Percentiles rank a stretch among this genome's conserved stretches.
Evolutionary conservation across 805 yeast species (phyloP).

Genomic region (Lipomyces orientalis): DNA sequence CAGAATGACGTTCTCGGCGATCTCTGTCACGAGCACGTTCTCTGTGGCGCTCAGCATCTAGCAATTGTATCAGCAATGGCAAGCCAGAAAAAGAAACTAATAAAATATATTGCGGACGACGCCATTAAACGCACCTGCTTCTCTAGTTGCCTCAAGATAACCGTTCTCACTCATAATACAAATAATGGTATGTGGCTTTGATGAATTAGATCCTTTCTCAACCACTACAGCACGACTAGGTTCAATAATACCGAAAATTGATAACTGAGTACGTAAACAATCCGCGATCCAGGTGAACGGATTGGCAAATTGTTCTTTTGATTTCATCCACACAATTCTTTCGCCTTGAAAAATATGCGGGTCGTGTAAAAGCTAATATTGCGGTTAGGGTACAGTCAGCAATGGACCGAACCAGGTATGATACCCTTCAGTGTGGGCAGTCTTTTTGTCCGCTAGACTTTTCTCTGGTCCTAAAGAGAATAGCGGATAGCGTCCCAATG

Average conservation of each 20-base stretch:
- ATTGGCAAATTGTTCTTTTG: background rate
- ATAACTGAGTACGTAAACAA: background rate
- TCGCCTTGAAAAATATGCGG: background rate
- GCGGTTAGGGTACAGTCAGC: background rate
- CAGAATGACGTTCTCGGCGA: conserved; percentile 34
- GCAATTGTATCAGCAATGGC: background rate
- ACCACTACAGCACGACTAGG: background rate
- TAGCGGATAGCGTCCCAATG: no score
- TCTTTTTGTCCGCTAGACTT: no score
- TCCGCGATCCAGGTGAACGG: background rate
- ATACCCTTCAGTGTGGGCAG: no score
- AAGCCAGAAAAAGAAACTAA: background rate
- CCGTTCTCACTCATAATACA: conserved; percentile 32
- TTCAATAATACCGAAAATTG: background rate
- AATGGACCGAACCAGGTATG: no score
- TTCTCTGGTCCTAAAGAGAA: no score
- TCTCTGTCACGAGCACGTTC: conserved; percentile 36
- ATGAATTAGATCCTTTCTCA: background rate
- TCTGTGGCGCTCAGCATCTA: conserved; percentile 36
- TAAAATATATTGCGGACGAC: background rate
- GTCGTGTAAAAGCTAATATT: background rate
- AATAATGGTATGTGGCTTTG: background rate
- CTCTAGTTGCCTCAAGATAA: conserved; percentile 32
- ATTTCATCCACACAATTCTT: background rate
- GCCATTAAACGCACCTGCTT: conserved; percentile 29